Evolutionary conservation across 1,284 basidiomycete species (phyloP).

Genomic region (Boletus mariae): DNA sequence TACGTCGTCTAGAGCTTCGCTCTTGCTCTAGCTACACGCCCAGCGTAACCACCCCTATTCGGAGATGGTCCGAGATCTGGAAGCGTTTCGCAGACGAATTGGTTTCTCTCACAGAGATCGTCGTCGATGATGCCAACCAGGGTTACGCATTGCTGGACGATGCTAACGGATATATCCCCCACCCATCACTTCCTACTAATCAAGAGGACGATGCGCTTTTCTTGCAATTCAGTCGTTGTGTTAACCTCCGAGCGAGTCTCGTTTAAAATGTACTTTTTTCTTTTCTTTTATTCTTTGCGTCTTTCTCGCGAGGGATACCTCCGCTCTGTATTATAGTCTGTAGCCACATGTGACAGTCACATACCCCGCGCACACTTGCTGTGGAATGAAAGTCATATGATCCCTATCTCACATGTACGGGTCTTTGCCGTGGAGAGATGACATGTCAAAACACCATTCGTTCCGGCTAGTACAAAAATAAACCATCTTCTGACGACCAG

Average conservation of each 20-base stretch:
- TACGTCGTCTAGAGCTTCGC: slow-evolving; percentile 23
- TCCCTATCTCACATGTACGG: too few species aligned
- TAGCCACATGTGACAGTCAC: neutral
- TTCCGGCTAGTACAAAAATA: neutral
- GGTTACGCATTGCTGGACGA: slow-evolving; percentile 25
- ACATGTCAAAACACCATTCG: too few species aligned
- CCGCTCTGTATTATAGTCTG: slow-evolving; percentile 2
- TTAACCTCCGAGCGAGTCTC: slow-evolving; percentile 11
- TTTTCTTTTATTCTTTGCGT: too few species aligned
- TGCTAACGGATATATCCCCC: slow-evolving; percentile 21
- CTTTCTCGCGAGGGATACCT: neutral
- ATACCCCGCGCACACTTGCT: too few species aligned
- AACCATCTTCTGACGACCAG: neutral
- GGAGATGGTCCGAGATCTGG: slow-evolving; percentile 31
- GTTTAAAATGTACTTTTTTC: neutral
- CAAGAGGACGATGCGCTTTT: slow-evolving; percentile 14
- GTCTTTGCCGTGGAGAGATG: too few species aligned
- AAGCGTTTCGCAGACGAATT: slow-evolving; percentile 22
- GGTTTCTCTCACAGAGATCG: slow-evolving; percentile 20
- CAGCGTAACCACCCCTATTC: slow-evolving; percentile 8
- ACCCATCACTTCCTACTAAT: slow-evolving; percentile 9
- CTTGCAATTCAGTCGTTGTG: slow-evolving; percentile 10
- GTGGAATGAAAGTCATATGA: too few species aligned
- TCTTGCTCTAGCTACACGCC: slow-evolving; percentile 27
- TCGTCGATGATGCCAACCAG: slow-evolving; percentile 10